Evolutionary conservation across 2,329 filamentous ascomycete genomes (phyloP).

Genomic region (Pseudogymnoascus sp.): DNA sequence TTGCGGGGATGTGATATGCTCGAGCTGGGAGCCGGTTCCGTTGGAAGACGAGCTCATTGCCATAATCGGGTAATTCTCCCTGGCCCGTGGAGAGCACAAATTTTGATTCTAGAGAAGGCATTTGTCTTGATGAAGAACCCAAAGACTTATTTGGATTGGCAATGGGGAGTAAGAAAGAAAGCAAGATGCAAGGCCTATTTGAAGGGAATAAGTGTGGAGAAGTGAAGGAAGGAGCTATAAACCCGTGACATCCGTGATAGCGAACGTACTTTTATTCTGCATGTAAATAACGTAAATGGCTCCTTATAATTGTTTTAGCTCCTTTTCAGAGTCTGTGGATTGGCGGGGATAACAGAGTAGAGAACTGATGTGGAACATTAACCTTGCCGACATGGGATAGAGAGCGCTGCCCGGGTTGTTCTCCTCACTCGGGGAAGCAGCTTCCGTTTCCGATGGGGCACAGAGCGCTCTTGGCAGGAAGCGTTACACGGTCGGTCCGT

Average conservation of each 20-base stretch:
- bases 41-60: slow-evolving; percentile 43
- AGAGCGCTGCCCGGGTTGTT: not conserved
- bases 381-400: not conserved
- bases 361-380: not conserved
- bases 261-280: not conserved
- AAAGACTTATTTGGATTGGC: not conserved
- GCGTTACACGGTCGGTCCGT: not conserved
- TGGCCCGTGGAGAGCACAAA: slow-evolving; percentile 19
- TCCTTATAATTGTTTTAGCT: not conserved
- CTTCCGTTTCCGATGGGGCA: not conserved
- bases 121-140: not conserved
- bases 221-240: not conserved
- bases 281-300: slow-evolving; percentile 2
- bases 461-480: not conserved
- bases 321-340: not conserved
- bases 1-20: slow-evolving; percentile 44
- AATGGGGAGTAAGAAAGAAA: no score
- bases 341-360: not conserved
- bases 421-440: not conserved
- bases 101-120: not conserved
- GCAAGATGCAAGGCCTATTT: not conserved
- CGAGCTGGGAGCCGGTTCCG: slow-evolving; percentile 45
- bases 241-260: not conserved
- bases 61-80: slow-evolving; percentile 35
- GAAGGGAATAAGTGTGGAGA: not conserved